Conservation (phyloP, 208 protist genomes). For the Acanthamoeba castellanii region DNA sequence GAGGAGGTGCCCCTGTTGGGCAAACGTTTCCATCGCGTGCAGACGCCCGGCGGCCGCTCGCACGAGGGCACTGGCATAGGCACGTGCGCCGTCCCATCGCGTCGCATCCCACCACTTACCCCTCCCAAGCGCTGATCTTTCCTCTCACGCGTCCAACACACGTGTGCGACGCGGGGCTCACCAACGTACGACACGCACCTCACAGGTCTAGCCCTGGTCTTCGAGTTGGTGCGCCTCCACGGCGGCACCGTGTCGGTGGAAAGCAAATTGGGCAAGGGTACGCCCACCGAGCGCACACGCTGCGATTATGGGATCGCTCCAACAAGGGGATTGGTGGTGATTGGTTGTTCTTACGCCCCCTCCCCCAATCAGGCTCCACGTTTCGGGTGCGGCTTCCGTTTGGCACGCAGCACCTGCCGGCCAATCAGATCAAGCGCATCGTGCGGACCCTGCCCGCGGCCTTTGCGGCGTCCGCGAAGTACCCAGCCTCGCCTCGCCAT, state of each 20-base stretch:
- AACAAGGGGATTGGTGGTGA: background rate
- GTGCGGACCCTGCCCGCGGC: background rate
- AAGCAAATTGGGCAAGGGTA: slow-evolving; percentile 51
- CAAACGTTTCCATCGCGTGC: slow-evolving; percentile 76
- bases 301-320: no score
- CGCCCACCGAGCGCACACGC: no score
- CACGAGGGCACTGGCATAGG: slow-evolving; percentile 74
- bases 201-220: slow-evolving; percentile 75
- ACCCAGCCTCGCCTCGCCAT: no score
- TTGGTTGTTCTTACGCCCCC: background rate
- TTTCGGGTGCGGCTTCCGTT: slow-evolving; percentile 51
- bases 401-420: slow-evolving; percentile 40
- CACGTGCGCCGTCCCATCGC: background rate
- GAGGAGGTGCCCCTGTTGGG: slow-evolving; percentile 60
- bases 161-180: no score
- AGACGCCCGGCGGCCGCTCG: slow-evolving; percentile 50
- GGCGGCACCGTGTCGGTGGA: slow-evolving; percentile 60
- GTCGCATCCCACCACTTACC: background rate
- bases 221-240: slow-evolving; percentile 76
- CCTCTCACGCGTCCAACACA: background rate
- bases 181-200: no score
- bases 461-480: background rate
- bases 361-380: slow-evolving; percentile 34
- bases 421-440: slow-evolving; percentile 52
- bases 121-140: no score